Evolutionary conservation across 495 filamentous ascomycete genomes (phyloP), one percentile per base, ranked within the genome.

Genomic region (Oleoguttula mirabilis): DNA sequence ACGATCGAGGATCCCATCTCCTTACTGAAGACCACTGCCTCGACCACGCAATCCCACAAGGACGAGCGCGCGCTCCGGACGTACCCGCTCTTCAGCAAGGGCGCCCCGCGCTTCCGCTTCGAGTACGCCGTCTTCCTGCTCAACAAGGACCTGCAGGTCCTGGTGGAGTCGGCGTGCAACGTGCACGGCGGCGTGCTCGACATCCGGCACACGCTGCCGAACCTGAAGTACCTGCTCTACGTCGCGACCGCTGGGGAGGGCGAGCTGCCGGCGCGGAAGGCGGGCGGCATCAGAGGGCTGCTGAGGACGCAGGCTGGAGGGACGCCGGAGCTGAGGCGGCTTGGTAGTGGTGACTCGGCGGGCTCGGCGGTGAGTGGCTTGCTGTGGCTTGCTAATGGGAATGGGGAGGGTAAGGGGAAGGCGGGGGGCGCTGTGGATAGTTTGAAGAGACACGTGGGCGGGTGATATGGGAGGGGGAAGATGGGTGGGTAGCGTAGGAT

Each of bases 111-210:
- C 21, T 94, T 82, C 54, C 75, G 88, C 8, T 94, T 95, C 56
- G 88, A 95, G 48, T 98, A 96, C 64, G 90, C 69, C 4, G 86
- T 94, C 48, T 98, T 96, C 50, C 62, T 96, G 10, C 67, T 98
- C 3, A 95, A 96, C 61, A 88, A 94, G 55, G 70, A 95, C 52
- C 84, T 98, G 33, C 88, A 98, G 62, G 70, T 82, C 30, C 32
- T 57, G 16, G 66, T 98, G 21, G 82, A 86, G 47, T 73, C 69
- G 43, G 67, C 72, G n/a, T 74, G 81, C 43, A 82, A 80, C 0
- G 58, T 94, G 2, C 73, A 76, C 32, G n/a, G n/a, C n/a, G n/a
- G n/a, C n/a, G 49, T 52, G 14, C 73, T 86, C 8, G 90, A 98
- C 59, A 81, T 94, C 11, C 69, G 90, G 0, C 83, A 94, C 45